Conservation (phyloP, 225 moss, liverwort and hornwort genomes). For the Sphagnum tenellum region DNA sequence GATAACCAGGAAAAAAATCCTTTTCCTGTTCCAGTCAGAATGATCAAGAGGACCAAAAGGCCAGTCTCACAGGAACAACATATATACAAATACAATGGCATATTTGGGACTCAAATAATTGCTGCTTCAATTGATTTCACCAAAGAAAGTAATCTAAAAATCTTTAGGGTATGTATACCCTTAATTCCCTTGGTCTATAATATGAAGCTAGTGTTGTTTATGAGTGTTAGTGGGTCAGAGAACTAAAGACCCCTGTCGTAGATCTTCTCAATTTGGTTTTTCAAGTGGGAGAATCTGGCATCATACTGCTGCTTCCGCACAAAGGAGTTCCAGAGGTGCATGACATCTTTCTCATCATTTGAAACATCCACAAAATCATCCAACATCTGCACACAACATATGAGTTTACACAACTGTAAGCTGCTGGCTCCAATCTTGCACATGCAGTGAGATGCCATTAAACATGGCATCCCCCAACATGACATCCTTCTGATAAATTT, state of each 20-base stretch:
- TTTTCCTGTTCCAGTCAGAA: not conserved
- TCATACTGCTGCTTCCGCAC: slow-evolving; percentile 80
- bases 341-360: slow-evolving; percentile 90
- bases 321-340: slow-evolving; percentile 99
- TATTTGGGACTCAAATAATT: too few relatives aligned
- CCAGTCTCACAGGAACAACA: too few relatives aligned
- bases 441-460: too few relatives aligned
- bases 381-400: slow-evolving; percentile 52
- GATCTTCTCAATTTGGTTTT: not conserved
- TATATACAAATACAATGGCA: too few relatives aligned
- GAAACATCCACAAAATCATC: slow-evolving; percentile 98
- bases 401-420: too few relatives aligned
- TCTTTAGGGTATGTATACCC: slow-evolving; percentile 1
- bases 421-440: too few relatives aligned
- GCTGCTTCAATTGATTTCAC: too few relatives aligned
- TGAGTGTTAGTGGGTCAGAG: not conserved
- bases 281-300: not conserved
- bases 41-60: too few relatives aligned
- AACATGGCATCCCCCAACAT: too few relatives aligned
- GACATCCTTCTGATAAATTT: too few relatives aligned
- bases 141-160: not conserved
- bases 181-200: not conserved
- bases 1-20: not conserved
- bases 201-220: not conserved
- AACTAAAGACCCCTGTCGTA: not conserved